A percentile compares a stretch with the other conserved stretches of the same genome.
These are phyloP conservation scores for Leccinum subrobustum DNA, from an alignment of 1,284 basidiomycete species.

Conservation along the genomic window DNA sequence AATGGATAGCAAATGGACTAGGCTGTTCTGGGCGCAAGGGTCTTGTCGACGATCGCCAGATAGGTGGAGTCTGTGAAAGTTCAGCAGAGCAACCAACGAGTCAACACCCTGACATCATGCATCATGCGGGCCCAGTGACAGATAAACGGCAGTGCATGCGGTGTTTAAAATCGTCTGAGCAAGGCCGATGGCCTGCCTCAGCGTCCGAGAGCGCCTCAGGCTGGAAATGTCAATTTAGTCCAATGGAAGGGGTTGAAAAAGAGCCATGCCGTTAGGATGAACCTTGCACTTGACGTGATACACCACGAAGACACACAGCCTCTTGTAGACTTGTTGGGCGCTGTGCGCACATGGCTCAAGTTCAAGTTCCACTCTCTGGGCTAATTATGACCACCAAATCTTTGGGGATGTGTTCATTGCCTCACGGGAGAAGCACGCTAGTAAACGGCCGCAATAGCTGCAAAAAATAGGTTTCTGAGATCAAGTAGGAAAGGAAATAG, in stretches of 20 bases:
- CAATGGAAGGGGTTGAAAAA: not conserved
- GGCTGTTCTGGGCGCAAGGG: not conserved
- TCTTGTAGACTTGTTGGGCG: conserved; percentile 2
- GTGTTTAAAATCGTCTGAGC: not conserved
- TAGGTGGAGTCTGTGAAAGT: not conserved
- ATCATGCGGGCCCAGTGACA: not conserved
- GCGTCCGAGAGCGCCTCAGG: not conserved
- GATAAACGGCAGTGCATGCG: not conserved
- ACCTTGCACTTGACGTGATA: not conserved
- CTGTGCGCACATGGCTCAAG: conserved; percentile 11
- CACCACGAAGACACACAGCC: not conserved
- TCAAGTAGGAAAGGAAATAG: conserved; percentile 4
- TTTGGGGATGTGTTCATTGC: not conserved
- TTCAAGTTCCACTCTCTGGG: not conserved
- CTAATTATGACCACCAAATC: conserved; percentile 17
- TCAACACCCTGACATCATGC: conserved; percentile 8
- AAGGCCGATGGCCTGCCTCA: not conserved
- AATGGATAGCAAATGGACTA: not conserved
- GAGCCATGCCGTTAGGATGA: not conserved
- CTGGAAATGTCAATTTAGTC: not conserved
- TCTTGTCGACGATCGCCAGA: not conserved
- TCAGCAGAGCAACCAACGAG: not conserved
- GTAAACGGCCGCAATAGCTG: conserved; percentile 3
- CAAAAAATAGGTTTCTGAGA: not conserved
- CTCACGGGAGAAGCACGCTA: not conserved